Evolutionary conservation across 2,329 filamentous ascomycete species (phyloP), one percentile per base, ranked within the genome.

Genomic region (Monosporascus cannonballus): DNA sequence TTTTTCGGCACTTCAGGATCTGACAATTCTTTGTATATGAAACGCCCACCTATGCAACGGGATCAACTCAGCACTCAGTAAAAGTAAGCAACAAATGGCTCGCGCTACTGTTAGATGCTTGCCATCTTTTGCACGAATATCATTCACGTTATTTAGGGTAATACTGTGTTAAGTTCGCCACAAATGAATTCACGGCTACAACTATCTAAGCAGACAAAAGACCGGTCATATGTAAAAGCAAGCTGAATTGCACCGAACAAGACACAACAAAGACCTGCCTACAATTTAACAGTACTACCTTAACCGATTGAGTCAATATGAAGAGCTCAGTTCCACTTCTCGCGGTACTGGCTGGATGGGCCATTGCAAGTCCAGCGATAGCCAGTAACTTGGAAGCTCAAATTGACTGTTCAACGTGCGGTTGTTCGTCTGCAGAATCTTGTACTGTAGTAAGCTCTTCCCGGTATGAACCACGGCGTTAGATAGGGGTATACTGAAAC

Each of bases 401-500:
- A 8, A 49, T 38, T 6, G 52, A 56, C 37, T 56, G 54, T n/a
- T 47, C 34, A 17, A 49, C 48, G 2, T 56, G 54, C 24, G 24
- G 52, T 22, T 56, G 54, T 30, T 56, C 54, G 11, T 56, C 54
- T 48, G 52, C 49, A 24, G 54, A 56, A 18, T 54, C 52, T 51
- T 56, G 54, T 24, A 54, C 51, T 39, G 51, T 53, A 44, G n/a
- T n/a, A n/a, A 47, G 51, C 50, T 30, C 9, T 27, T 41, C 7
- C 24, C 24, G 14, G 6, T 18, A 41, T 25, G 11, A 24, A 45
- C 4, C 24, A 27, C 11, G 6, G n/a, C 8, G n/a, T 22, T 18
- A 49, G 20, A 49, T 39, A 41, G 2, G 8, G 18, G 27, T 49
- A 39, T 49, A 39, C 37, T 41, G n/a, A 49, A 25, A 3, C 20